A percentile compares a stretch with the other conserved stretches of the same genome.
Evolutionary conservation across 2,329 filamentous ascomycete genomes (phyloP).

Genomic region (Ophiostoma quercus): DNA sequence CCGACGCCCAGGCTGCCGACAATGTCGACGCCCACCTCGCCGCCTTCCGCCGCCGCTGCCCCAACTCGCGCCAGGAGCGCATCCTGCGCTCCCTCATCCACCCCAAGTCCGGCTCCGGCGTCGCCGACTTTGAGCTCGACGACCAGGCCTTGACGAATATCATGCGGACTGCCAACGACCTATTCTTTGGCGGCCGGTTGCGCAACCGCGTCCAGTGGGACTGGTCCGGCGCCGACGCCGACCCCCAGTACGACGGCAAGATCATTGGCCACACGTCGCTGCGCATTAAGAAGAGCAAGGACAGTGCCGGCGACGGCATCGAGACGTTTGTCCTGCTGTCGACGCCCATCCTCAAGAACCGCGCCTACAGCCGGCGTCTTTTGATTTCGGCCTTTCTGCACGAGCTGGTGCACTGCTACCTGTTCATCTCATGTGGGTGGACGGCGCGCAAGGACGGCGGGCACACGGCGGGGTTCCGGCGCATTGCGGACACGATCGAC

Average conservation of each 20-base stretch:
- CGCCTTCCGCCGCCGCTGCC: constrained; percentile 41
- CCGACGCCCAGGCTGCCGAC: constrained; percentile 45
- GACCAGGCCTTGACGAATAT: constrained; percentile 53
- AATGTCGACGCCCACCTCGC: constrained; percentile 47
- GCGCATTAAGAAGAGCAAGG: constrained; percentile 41
- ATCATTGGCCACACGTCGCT: constrained; percentile 61
- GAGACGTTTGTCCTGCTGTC: constrained; percentile 61
- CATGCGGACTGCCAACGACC: constrained; percentile 55
- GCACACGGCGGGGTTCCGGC: constrained; percentile 55
- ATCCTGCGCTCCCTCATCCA: constrained; percentile 55
- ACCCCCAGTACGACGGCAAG: constrained; percentile 47
- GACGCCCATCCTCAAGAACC: constrained; percentile 51
- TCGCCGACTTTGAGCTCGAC: constrained; percentile 50
- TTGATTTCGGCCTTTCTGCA: constrained; percentile 62
- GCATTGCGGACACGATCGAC: constrained; percentile 57
- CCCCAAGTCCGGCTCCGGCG: constrained; percentile 44
- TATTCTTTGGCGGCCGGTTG: constrained; percentile 56
- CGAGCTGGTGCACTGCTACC: constrained; percentile 62
- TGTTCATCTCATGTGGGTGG: constrained; percentile 59
- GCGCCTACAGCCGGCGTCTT: constrained; percentile 53
- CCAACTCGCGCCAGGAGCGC: constrained; percentile 50
- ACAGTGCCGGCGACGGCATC: constrained; percentile 41
- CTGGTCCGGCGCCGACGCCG: constrained; percentile 50
- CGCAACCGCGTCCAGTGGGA: constrained; percentile 56
- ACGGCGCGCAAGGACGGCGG: constrained; percentile 51